Percentiles rank a stretch among this genome's conserved stretches.
Conservation (phyloP, 1,139 yeast species). For the Zygosaccharomyces pseudobailii region DNA sequence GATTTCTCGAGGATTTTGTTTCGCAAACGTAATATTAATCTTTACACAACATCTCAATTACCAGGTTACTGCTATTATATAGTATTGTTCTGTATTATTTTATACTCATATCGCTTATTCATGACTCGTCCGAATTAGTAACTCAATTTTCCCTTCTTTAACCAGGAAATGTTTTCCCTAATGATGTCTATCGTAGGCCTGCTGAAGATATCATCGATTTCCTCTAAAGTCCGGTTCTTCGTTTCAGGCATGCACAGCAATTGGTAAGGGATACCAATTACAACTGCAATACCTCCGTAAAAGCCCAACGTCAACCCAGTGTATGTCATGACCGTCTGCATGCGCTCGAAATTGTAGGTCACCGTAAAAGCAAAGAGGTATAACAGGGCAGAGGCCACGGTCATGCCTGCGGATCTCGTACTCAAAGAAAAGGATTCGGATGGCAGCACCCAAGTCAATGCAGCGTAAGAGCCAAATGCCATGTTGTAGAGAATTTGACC, state of each 20-base stretch:
- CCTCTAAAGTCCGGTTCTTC: slow-evolving; percentile 53
- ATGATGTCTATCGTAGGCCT: slow-evolving; percentile 12
- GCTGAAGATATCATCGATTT: slow-evolving; percentile 49
- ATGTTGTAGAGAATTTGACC: slow-evolving; percentile 60
- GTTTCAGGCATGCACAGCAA: slow-evolving; percentile 53
- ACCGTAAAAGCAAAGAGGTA: slow-evolving; percentile 63
- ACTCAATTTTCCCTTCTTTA: slow-evolving; percentile 9
- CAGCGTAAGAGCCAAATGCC: slow-evolving; percentile 61
- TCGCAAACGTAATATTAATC: too few relatives aligned
- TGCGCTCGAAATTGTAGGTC: slow-evolving; percentile 49
- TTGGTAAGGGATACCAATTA: slow-evolving; percentile 54
- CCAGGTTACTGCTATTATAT: neutral
- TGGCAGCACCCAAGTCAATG: slow-evolving; percentile 55
- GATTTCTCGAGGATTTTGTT: too few relatives aligned
- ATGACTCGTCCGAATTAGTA: slow-evolving; percentile 3
- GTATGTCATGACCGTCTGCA: slow-evolving; percentile 56
- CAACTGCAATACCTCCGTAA: slow-evolving; percentile 56
- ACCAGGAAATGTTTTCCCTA: slow-evolving; percentile 9
- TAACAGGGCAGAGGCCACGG: slow-evolving; percentile 50
- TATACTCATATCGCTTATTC: neutral
- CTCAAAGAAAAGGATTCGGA: slow-evolving; percentile 45
- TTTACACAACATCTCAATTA: too few relatives aligned
- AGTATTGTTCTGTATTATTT: neutral
- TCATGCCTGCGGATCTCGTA: slow-evolving; percentile 50
- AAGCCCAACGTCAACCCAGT: slow-evolving; percentile 60